phyloP scores from a whole-genome alignment of 2,329 filamentous ascomycete species.

The Huntiella omanensis region DNA sequence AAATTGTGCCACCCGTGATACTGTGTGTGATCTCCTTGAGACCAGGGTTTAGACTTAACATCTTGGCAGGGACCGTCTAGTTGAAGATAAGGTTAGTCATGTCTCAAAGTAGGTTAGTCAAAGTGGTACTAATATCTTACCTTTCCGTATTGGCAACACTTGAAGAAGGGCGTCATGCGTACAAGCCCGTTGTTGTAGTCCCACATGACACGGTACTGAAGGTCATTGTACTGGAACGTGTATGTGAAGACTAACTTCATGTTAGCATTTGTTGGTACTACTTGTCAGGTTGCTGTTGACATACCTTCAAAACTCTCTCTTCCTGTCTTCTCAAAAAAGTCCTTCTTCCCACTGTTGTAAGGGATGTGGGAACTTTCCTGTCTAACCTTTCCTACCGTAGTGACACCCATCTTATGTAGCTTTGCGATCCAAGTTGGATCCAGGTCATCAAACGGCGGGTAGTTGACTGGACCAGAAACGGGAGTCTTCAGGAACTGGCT shows the following conservation, averaged over 20 bases:
- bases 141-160: constrained; percentile 74
- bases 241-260: constrained; percentile 55
- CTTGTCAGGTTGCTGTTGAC: constrained; percentile 11
- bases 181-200: constrained; percentile 92
- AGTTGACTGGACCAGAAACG: constrained; percentile 47
- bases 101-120: background rate
- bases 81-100: background rate
- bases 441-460: constrained; percentile 51
- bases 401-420: constrained; percentile 45
- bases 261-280: background rate
- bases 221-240: constrained; percentile 50
- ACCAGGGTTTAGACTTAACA: constrained; percentile 58
- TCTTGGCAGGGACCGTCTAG: constrained; percentile 76
- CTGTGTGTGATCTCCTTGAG: constrained; percentile 81
- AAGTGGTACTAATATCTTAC: constrained; percentile 27
- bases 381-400: constrained; percentile 43
- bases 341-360: constrained; percentile 87
- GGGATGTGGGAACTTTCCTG: constrained; percentile 60
- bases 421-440: constrained; percentile 36
- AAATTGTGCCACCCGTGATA: constrained; percentile 81
- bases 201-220: constrained; percentile 71
- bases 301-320: constrained; percentile 76
- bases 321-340: constrained; percentile 70
- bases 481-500: constrained; percentile 6
- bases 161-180: constrained; percentile 87